Percentiles rank a stretch among this genome's conserved stretches.
phyloP scores from a whole-genome alignment of 345 rosid genomes.

The Viola odorata region DNA sequence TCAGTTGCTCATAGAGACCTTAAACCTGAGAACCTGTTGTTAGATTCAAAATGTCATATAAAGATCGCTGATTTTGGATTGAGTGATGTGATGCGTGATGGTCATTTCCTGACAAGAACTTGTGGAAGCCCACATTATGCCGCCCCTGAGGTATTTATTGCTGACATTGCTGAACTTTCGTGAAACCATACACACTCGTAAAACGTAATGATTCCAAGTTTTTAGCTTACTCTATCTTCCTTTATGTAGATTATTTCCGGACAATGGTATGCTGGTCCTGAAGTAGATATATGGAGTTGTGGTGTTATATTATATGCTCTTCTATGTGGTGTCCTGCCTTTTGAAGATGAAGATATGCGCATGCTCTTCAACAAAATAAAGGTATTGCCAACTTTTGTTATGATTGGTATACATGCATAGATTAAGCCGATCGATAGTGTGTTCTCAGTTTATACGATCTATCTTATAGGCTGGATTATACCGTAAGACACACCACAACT shows the following conservation, averaged over 20 bases:
- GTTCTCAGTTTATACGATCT: background rate
- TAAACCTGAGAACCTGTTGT: conserved; percentile 88
- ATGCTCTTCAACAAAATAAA: conserved; percentile 79
- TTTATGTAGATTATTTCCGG: conserved; percentile 68
- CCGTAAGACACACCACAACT: no score
- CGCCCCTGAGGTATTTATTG: conserved; percentile 70
- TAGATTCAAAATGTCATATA: conserved; percentile 80
- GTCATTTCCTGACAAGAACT: conserved; percentile 79
- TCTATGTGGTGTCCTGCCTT: conserved; percentile 88
- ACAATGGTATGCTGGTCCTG: conserved; percentile 85
- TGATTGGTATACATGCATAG: background rate
- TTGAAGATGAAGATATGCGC: conserved; percentile 85
- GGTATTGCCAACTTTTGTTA: conserved; percentile 31
- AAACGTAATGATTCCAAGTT: conserved; percentile 2
- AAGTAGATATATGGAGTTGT: conserved; percentile 98
- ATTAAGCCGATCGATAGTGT: no score
- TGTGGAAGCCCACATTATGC: conserved; percentile 98
- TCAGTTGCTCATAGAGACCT: conserved; percentile 95
- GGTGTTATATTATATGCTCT: conserved; percentile 94
- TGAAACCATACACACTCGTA: background rate
- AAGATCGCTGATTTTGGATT: conserved; percentile 97
- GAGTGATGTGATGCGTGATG: conserved; percentile 91
- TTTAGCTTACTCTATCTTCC: background rate
- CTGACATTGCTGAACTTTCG: background rate
- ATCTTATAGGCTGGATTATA: conserved; percentile 63